Evolutionary conservation across 352 stramenopile genomes (phyloP).

Genomic region (Phytophthora hibernalis): DNA sequence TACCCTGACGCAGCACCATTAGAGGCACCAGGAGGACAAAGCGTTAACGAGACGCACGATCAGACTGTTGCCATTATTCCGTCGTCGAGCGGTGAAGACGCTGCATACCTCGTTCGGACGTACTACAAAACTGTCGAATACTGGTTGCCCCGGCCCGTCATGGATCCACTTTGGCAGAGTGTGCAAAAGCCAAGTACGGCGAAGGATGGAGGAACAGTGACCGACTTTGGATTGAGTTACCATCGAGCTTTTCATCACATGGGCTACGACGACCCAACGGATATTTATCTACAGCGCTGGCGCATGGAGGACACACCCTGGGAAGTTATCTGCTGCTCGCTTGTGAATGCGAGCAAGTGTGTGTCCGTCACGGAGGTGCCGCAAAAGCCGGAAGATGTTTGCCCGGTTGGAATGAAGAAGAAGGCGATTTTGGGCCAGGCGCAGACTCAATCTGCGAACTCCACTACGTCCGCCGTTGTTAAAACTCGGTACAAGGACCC

Average conservation of each 20-base stretch:
- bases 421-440: slow-evolving; percentile 73
- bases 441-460: slow-evolving; percentile 49
- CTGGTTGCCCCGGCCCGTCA: slow-evolving; percentile 93
- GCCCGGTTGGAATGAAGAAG: slow-evolving; percentile 62
- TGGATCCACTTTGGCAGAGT: slow-evolving; percentile 97
- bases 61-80: slow-evolving; percentile 84
- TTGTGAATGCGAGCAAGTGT: slow-evolving; percentile 64
- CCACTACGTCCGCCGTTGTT: slow-evolving; percentile 48
- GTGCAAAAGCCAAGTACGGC: slow-evolving; percentile 77
- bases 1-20: slow-evolving; percentile 92
- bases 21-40: slow-evolving; percentile 73
- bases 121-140: slow-evolving; percentile 97
- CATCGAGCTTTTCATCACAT: slow-evolving; percentile 94
- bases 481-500: slow-evolving; percentile 94
- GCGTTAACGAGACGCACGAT: slow-evolving; percentile 95
- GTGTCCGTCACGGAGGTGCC: slow-evolving; percentile 54
- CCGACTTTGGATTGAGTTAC: slow-evolving; percentile 96
- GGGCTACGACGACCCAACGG: slow-evolving; percentile 96
- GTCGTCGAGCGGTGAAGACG: slow-evolving; percentile 10
- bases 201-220: slow-evolving; percentile 40
- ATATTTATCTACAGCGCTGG: slow-evolving; percentile 97
- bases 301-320: slow-evolving; percentile 94
- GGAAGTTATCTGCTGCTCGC: slow-evolving; percentile 90
- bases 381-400: slow-evolving; percentile 41
- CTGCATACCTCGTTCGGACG: slow-evolving; percentile 92